Evolutionary conservation across 768 basidiomycete species (phyloP).

Genomic region (Termitomyces sp.): DNA sequence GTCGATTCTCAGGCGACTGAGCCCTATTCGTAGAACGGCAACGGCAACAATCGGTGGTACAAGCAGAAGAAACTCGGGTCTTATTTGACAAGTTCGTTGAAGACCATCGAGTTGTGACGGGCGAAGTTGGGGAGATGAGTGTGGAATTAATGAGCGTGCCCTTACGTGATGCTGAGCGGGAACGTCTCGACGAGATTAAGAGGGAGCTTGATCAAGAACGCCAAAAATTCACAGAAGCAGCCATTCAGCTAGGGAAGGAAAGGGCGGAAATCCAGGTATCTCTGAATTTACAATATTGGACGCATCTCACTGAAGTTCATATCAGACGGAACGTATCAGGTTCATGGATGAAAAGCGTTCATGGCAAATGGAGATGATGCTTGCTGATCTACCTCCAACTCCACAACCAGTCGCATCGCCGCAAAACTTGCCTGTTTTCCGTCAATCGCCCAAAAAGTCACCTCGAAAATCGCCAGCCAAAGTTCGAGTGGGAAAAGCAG

Average conservation of each 20-base stretch:
- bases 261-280: conserved; percentile 63
- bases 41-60: conserved; percentile 1
- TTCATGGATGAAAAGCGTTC: conserved; percentile 68
- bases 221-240: conserved; percentile 58
- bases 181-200: conserved; percentile 48
- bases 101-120: conserved; percentile 34
- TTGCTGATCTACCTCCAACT: conserved; percentile 52
- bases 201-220: conserved; percentile 65
- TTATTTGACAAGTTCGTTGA: conserved; percentile 40
- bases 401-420: conserved; percentile 21
- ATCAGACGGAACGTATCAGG: conserved; percentile 56
- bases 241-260: conserved; percentile 61
- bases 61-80: not conserved
- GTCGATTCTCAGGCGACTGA: not conserved
- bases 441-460: conserved; percentile 22
- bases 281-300: not conserved
- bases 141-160: conserved; percentile 53
- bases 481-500: conserved; percentile 45
- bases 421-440: not conserved
- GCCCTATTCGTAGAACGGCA: conserved; percentile 9
- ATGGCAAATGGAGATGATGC: conserved; percentile 67
- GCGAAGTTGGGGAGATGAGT: conserved; percentile 40
- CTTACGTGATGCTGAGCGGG: conserved; percentile 49
- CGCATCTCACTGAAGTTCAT: not conserved
- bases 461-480: conserved; percentile 41